Conservation (phyloP, 805 yeast genomes). For the Lachancea sp. region DNA sequence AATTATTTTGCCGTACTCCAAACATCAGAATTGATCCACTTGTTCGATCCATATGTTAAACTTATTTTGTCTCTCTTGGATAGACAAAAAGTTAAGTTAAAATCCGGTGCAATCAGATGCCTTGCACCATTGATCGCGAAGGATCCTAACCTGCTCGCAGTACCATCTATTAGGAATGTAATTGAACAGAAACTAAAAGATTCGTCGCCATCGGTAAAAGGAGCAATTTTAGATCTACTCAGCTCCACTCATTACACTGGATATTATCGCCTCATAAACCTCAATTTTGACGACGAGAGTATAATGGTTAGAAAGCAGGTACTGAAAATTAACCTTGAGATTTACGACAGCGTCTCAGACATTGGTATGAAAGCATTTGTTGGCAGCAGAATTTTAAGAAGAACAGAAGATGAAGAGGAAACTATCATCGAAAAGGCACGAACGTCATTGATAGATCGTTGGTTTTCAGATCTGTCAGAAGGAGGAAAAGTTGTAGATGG, state of each 20-base stretch:
- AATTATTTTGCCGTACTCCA: constrained; percentile 6
- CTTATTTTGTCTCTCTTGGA: constrained; percentile 44
- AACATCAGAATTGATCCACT: constrained; percentile 23
- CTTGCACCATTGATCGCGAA: constrained; percentile 48
- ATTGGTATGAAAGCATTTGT: constrained; percentile 36
- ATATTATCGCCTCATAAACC: constrained; percentile 44
- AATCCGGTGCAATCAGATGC: constrained; percentile 61
- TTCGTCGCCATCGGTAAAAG: constrained; percentile 64
- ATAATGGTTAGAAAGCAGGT: constrained; percentile 59
- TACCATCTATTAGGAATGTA: constrained; percentile 46
- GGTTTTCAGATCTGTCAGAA: constrained; percentile 29
- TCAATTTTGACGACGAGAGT: constrained; percentile 49
- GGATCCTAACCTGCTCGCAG: constrained; percentile 46
- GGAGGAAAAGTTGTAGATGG: constrained; percentile 10
- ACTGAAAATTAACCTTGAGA: constrained; percentile 42
- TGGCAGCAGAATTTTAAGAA: constrained; percentile 45
- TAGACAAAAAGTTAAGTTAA: constrained; percentile 44
- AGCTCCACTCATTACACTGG: constrained; percentile 34
- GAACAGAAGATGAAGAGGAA: constrained; percentile 69
- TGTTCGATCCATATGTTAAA: constrained; percentile 49
- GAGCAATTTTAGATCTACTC: constrained; percentile 62
- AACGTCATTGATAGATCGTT: constrained; percentile 32
- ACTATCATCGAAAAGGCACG: constrained; percentile 40
- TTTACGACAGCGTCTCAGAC: constrained; percentile 38
- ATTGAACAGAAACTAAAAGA: constrained; percentile 50